Evolutionary conservation across 2,329 filamentous ascomycete species (phyloP).

Genomic region (Fusarium incarnatum): DNA sequence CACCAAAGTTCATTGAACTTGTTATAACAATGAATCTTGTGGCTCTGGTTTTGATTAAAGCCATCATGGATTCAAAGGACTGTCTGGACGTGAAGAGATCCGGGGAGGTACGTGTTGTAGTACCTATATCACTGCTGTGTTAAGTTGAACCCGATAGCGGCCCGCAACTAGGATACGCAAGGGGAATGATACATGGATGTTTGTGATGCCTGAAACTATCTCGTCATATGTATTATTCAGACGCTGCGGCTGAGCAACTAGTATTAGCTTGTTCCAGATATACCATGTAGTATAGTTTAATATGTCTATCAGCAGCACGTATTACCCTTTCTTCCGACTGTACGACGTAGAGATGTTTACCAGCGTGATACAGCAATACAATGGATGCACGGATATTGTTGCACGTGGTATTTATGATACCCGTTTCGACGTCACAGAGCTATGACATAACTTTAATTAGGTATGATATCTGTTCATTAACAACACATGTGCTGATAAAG

Average conservation of each 20-base stretch:
- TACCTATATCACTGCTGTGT: background rate
- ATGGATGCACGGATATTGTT: background rate
- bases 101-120: background rate
- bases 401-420: background rate
- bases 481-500: background rate
- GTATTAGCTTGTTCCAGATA: background rate
- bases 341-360: constrained; percentile 1
- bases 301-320: background rate
- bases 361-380: constrained; percentile 2
- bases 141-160: background rate
- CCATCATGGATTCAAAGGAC: too few relatives aligned
- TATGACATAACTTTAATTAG: background rate
- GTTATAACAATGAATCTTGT: too few relatives aligned
- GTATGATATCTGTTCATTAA: background rate
- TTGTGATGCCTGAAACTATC: background rate
- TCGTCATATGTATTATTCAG: background rate
- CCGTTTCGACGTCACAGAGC: background rate
- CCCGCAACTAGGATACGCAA: background rate
- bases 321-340: background rate
- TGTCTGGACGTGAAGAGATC: background rate
- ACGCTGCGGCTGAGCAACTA: background rate
- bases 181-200: background rate
- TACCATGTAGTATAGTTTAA: background rate
- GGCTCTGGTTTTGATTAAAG: too few relatives aligned
- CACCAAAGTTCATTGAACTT: too few relatives aligned